Evolutionary conservation across 2,329 filamentous ascomycete species (phyloP).

Genomic region (Eutypella sp.): DNA sequence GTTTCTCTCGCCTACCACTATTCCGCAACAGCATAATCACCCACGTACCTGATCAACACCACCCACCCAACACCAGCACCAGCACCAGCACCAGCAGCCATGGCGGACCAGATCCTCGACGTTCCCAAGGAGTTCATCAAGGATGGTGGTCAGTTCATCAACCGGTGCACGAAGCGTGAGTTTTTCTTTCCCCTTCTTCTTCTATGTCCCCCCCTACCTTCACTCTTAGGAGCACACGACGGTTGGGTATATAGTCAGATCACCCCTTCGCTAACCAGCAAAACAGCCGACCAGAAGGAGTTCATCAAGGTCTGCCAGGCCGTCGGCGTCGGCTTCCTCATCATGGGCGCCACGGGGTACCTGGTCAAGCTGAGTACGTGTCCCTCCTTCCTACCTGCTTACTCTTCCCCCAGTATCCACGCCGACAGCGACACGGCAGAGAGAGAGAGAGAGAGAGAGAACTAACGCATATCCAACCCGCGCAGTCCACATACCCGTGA

Average conservation of each 20-base stretch:
- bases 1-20: too few species aligned
- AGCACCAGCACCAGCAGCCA: slow-evolving; percentile 61
- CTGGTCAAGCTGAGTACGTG: slow-evolving; percentile 62
- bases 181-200: slow-evolving; percentile 7
- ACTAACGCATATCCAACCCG: background rate
- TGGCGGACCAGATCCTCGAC: slow-evolving; percentile 64
- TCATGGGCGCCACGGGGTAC: slow-evolving; percentile 68
- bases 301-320: slow-evolving; percentile 52
- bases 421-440: background rate
- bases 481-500: slow-evolving; percentile 63
- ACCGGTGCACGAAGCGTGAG: slow-evolving; percentile 58
- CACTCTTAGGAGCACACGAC: too few species aligned
- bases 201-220: background rate
- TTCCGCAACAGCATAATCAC: too few species aligned
- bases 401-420: background rate
- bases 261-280: slow-evolving; percentile 13
- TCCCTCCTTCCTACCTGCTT: background rate
- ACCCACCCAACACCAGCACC: slow-evolving; percentile 2
- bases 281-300: slow-evolving; percentile 44
- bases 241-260: too few species aligned
- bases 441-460: background rate
- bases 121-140: slow-evolving; percentile 61
- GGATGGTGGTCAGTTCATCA: slow-evolving; percentile 58
- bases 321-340: slow-evolving; percentile 63
- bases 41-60: too few species aligned